These are phyloP conservation scores for Trichomonascus vanleenenianus DNA, from an alignment of 805 yeast genomes.

Conservation along the genomic window DNA sequence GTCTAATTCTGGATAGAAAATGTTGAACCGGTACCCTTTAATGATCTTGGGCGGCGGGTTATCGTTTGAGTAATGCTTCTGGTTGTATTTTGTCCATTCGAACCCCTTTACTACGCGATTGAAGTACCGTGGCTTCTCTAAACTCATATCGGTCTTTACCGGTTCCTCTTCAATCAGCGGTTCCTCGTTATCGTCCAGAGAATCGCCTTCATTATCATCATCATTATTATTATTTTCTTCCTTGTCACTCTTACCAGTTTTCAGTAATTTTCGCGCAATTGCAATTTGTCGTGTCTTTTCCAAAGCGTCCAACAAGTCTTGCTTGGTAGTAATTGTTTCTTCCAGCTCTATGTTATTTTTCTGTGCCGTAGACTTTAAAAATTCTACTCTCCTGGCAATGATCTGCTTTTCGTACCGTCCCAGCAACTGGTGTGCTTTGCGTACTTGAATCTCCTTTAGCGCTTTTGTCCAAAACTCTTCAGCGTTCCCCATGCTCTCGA, in stretches of 20 bases:
- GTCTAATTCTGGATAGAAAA: conserved; percentile 28
- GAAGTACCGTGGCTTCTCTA: conserved; percentile 23
- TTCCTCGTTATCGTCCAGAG: too few species aligned
- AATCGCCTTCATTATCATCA: neutral
- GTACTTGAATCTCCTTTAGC: conserved; percentile 16
- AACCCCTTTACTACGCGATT: conserved; percentile 29
- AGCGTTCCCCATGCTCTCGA: conserved; percentile 9
- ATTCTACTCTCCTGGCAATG: conserved; percentile 8
- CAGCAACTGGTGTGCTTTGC: conserved; percentile 17
- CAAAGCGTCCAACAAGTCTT: neutral
- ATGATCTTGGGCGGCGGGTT: conserved; percentile 32
- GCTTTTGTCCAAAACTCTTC: conserved; percentile 26
- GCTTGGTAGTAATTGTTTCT: neutral
- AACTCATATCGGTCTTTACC: neutral
- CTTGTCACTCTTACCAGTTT: neutral
- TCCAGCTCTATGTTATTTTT: neutral
- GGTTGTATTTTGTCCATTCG: conserved; percentile 32
- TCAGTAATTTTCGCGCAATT: neutral
- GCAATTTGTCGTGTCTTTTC: neutral
- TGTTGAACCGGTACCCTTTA: conserved; percentile 31
- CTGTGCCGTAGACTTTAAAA: neutral
- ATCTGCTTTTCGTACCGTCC: conserved; percentile 7
- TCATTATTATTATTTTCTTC: neutral
- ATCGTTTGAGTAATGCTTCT: conserved; percentile 27
- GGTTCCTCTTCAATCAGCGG: too few species aligned